Evolutionary conservation across 2,329 filamentous ascomycete species (phyloP).

Genomic region (Penicillium sp.): DNA sequence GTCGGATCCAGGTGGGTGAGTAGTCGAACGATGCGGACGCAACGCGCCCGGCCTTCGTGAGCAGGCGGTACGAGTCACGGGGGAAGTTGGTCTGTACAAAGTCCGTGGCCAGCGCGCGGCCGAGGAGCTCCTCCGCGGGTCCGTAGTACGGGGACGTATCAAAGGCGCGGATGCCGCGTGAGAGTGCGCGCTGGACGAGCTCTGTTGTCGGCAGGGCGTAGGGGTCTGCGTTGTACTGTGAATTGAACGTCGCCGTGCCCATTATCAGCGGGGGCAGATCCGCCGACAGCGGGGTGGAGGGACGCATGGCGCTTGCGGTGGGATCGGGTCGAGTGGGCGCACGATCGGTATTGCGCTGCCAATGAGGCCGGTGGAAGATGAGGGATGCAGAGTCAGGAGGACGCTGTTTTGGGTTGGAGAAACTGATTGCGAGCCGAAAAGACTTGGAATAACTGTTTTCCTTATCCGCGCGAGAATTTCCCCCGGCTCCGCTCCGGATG

Average conservation of each 20-base stretch:
- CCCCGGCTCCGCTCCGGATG: conserved; percentile 22
- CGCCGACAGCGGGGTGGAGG: conserved; percentile 39
- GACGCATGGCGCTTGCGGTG: conserved; percentile 25
- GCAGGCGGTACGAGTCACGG: conserved; percentile 56
- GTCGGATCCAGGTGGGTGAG: conserved; percentile 56
- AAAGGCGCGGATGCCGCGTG: conserved; percentile 51
- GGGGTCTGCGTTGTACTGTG: conserved; percentile 50
- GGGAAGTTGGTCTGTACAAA: conserved; percentile 51
- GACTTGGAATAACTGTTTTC: no score
- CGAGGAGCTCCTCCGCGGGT: conserved; percentile 52
- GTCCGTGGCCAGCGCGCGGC: conserved; percentile 44
- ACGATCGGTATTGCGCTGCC: no score
- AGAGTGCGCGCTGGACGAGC: conserved; percentile 49
- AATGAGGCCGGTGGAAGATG: no score
- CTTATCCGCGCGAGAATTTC: conserved; percentile 7
- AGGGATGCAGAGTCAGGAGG: no score
- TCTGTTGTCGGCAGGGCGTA: conserved; percentile 49
- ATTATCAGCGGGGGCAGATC: conserved; percentile 47
- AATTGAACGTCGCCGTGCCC: conserved; percentile 52
- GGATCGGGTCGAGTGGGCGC: background rate
- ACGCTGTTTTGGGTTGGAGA: no score
- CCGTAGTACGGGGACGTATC: conserved; percentile 57
- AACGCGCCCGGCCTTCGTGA: conserved; percentile 64
- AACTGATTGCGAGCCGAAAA: no score
- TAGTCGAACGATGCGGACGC: conserved; percentile 59